Conservation (phyloP, 257 asterid species). For the Solanum chilense region DNA sequence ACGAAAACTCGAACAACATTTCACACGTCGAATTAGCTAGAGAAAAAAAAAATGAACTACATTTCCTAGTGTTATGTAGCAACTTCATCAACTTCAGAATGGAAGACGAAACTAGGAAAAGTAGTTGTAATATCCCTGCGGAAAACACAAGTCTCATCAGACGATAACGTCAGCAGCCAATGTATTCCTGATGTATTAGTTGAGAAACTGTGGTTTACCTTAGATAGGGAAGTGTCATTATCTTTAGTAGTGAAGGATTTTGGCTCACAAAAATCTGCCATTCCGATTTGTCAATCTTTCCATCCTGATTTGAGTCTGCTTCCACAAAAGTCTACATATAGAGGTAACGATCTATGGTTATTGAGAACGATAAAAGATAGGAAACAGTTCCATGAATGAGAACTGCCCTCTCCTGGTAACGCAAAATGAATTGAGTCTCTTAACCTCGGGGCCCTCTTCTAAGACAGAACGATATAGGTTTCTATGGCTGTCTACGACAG, state of each 20-base stretch:
- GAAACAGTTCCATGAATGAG: neutral
- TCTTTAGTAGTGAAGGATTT: constrained; percentile 85
- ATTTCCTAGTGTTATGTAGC: constrained; percentile 37
- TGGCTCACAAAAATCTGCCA: constrained; percentile 71
- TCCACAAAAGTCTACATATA: constrained; percentile 66
- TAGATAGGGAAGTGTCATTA: constrained; percentile 89
- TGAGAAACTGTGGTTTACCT: constrained; percentile 21
- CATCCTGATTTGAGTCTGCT: constrained; percentile 76
- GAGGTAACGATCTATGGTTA: neutral
- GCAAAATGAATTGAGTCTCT: neutral
- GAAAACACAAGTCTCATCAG: neutral
- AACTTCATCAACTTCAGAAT: constrained; percentile 82
- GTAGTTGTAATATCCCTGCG: constrained; percentile 88
- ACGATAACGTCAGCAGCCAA: neutral
- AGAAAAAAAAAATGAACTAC: neutral
- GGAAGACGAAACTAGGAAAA: constrained; percentile 77
- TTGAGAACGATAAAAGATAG: neutral
- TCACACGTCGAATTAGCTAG: neutral
- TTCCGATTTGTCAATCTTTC: constrained; percentile 77
- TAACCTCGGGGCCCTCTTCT: neutral
- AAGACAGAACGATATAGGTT: neutral
- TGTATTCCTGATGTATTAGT: neutral
- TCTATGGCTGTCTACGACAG: neutral
- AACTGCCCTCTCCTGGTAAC: neutral
- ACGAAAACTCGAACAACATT: neutral